A percentile compares a stretch with the other conserved stretches of the same genome.
These are phyloP conservation scores for Malassezia arunalokei DNA, from an alignment of 1,284 basidiomycete species.

Conservation along the genomic window DNA sequence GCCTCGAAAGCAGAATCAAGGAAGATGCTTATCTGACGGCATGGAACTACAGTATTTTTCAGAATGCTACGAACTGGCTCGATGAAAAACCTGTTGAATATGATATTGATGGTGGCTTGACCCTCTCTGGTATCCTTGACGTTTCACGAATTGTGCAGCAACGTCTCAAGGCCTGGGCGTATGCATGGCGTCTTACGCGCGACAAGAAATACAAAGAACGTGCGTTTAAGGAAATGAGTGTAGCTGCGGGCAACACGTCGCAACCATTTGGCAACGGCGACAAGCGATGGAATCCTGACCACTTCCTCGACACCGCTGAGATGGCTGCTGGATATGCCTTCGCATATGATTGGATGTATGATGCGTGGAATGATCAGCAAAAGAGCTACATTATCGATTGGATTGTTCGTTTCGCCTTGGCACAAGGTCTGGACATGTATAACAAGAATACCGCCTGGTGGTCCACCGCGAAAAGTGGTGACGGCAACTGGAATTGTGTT, in stretches of 20 bases:
- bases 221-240: conserved; percentile 63
- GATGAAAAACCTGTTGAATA: conserved; percentile 57
- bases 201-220: conserved; percentile 81
- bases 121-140: conserved; percentile 77
- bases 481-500: conserved; percentile 95
- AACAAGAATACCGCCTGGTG: conserved; percentile 49
- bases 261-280: conserved; percentile 52
- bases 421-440: conserved; percentile 50
- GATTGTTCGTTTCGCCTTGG: conserved; percentile 62
- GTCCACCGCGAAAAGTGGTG: conserved; percentile 44
- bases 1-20: conserved; percentile 63
- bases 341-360: conserved; percentile 87
- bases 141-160: conserved; percentile 77
- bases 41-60: conserved; percentile 86
- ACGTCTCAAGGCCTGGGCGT: conserved; percentile 81
- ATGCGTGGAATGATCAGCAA: conserved; percentile 66
- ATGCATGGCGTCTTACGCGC: conserved; percentile 78
- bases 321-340: conserved; percentile 56
- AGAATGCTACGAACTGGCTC: conserved; percentile 67
- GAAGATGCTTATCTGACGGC: conserved; percentile 70
- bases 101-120: conserved; percentile 56
- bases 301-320: conserved; percentile 92
- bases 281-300: conserved; percentile 62
- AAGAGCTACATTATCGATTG: conserved; percentile 60
- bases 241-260: conserved; percentile 41